A percentile compares a stretch with the other conserved stretches of the same genome.
Evolutionary conservation across 495 filamentous ascomycete genomes (phyloP).

Genomic region (Penicillium flavigenum): DNA sequence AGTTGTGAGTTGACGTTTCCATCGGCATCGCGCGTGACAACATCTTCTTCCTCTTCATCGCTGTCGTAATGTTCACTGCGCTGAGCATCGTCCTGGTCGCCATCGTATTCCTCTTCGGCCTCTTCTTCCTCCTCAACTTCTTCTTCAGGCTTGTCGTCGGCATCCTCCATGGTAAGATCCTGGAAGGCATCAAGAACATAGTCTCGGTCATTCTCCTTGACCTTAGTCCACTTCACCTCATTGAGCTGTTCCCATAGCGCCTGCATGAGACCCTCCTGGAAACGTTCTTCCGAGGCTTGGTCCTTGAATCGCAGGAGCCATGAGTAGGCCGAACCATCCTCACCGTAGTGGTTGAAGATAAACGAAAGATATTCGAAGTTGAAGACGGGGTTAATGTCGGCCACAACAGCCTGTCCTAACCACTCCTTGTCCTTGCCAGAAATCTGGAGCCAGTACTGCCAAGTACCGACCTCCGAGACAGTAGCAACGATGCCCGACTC

Average conservation of each 20-base stretch:
- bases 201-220: conserved; percentile 86
- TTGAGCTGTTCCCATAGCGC: conserved; percentile 97
- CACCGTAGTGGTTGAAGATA: conserved; percentile 94
- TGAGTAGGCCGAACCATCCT: conserved; percentile 87
- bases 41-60: conserved; percentile 89
- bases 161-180: conserved; percentile 89
- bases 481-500: conserved; percentile 71
- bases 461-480: conserved; percentile 83
- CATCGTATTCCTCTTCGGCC: conserved; percentile 57
- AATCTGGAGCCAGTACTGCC: conserved; percentile 96
- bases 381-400: conserved; percentile 96
- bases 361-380: conserved; percentile 98
- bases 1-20: conserved; percentile 90
- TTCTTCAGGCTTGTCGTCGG: conserved; percentile 55
- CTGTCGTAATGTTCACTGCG: conserved; percentile 81
- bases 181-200: conserved; percentile 96
- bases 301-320: conserved; percentile 95
- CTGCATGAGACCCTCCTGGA: conserved; percentile 93
- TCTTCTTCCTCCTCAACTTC: conserved; percentile 67
- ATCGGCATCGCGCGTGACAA: conserved; percentile 67
- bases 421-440: conserved; percentile 74
- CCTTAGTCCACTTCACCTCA: conserved; percentile 88
- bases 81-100: conserved; percentile 60
- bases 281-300: conserved; percentile 71
- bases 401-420: conserved; percentile 80